These are phyloP conservation scores for Penicillium italicum DNA, from an alignment of 2,329 filamentous ascomycete genomes.

Conservation along the genomic window DNA sequence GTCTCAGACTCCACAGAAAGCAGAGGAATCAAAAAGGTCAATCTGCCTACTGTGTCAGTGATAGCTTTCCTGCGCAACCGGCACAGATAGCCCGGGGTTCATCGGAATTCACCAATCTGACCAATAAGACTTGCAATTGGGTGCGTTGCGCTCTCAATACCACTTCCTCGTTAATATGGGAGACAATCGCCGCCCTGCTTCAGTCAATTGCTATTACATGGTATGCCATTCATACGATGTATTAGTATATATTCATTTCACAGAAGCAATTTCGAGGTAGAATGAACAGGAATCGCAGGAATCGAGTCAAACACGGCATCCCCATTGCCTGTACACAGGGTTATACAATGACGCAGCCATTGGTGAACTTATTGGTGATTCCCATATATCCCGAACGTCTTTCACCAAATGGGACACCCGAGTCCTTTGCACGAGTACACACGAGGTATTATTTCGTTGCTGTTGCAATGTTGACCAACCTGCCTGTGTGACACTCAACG, in stretches of 20 bases:
- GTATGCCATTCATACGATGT: too few relatives aligned
- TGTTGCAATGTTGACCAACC: conserved; percentile 20
- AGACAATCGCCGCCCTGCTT: neutral
- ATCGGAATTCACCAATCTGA: neutral
- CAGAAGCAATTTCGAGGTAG: neutral
- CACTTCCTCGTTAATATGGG: too few relatives aligned
- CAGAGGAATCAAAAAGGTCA: neutral
- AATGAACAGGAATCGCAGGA: neutral
- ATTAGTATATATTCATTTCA: neutral
- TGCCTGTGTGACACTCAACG: conserved; percentile 16
- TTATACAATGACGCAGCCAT: conserved; percentile 4
- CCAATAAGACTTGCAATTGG: neutral
- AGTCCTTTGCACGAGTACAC: neutral
- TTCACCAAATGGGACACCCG: neutral
- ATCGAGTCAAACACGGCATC: neutral
- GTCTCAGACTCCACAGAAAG: neutral
- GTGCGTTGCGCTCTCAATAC: neutral
- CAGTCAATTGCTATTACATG: too few relatives aligned
- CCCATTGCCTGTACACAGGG: neutral
- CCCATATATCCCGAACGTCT: neutral
- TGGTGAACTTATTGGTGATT: neutral
- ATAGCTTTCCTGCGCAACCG: neutral
- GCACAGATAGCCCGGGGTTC: neutral
- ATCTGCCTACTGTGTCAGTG: neutral
- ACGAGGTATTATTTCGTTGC: conserved; percentile 11